These are phyloP conservation scores for Cupressus sempervirens DNA, from an alignment of 75 land plant species.

Conservation along the genomic window DNA sequence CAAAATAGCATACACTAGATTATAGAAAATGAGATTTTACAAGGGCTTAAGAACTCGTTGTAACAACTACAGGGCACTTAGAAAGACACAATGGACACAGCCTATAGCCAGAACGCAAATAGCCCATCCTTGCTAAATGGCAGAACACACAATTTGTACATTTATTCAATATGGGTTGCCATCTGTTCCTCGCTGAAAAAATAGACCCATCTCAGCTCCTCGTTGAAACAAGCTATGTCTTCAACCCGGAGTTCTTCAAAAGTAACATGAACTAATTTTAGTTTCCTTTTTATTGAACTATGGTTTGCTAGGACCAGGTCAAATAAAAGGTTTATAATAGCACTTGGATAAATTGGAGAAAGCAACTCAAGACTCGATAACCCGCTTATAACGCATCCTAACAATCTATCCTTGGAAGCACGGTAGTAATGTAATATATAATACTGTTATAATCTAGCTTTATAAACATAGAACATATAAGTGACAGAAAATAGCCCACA, in stretches of 20 bases:
- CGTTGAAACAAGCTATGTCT: neutral
- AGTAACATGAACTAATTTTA: neutral
- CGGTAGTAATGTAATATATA: neutral
- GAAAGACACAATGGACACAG: neutral
- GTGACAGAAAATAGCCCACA: neutral
- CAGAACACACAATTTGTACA: neutral
- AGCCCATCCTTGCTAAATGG: neutral
- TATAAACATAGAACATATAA: neutral
- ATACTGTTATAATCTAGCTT: neutral
- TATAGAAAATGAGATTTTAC: neutral
- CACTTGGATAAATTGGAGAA: neutral
- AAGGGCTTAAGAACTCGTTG: neutral
- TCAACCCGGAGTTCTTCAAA: neutral
- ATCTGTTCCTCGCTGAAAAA: neutral
- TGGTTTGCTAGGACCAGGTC: neutral
- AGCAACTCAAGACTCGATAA: neutral
- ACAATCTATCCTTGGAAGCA: neutral
- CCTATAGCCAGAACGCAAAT: neutral
- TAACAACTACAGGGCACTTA: neutral
- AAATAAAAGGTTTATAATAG: neutral
- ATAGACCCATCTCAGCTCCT: neutral
- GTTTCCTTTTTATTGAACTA: neutral
- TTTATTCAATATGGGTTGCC: neutral
- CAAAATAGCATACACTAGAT: neutral
- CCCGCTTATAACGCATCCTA: neutral